Percentiles rank a stretch among this genome's conserved stretches.
These are phyloP conservation scores for Clitocybe nebularis DNA, from an alignment of 1,284 basidiomycete genomes.

Conservation along the genomic window DNA sequence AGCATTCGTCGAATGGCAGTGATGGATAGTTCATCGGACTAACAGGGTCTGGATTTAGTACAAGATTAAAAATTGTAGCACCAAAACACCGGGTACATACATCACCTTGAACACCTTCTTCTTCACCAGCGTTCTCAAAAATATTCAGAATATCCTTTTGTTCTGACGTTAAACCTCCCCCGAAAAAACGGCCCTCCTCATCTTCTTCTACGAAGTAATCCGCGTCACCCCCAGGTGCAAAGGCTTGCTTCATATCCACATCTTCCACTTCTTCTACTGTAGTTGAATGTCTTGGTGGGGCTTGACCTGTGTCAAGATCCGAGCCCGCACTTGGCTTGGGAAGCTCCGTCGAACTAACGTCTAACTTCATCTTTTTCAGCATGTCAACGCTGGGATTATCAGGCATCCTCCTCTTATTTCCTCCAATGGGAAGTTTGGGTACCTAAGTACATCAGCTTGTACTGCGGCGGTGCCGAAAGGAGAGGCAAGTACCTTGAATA, in stretches of 20 bases:
- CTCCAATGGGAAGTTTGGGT: constrained; percentile 61
- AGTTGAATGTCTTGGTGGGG: constrained; percentile 32
- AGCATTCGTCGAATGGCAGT: constrained; percentile 74
- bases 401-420: constrained; percentile 77
- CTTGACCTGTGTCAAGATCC: constrained; percentile 4
- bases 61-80: constrained; percentile 18
- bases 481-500: constrained; percentile 64
- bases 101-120: constrained; percentile 61
- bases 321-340: constrained; percentile 10
- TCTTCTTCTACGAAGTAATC: constrained; percentile 91
- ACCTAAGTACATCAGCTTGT: constrained; percentile 38
- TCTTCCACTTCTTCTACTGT: constrained; percentile 59
- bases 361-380: constrained; percentile 73
- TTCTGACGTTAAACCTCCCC: constrained; percentile 84
- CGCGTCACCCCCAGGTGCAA: constrained; percentile 80
- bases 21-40: constrained; percentile 68
- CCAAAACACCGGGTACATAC: constrained; percentile 41
- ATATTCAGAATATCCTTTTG: constrained; percentile 91
- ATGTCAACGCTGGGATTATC: constrained; percentile 79
- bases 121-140: constrained; percentile 70
- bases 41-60: constrained; percentile 21
- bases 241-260: constrained; percentile 40
- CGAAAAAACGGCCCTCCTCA: constrained; percentile 90
- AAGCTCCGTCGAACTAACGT: constrained; percentile 27
- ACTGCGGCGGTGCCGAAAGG: neutral